Evolutionary conservation across 2,329 filamentous ascomycete genomes (phyloP).

Genomic region (Fusarium sp.): DNA sequence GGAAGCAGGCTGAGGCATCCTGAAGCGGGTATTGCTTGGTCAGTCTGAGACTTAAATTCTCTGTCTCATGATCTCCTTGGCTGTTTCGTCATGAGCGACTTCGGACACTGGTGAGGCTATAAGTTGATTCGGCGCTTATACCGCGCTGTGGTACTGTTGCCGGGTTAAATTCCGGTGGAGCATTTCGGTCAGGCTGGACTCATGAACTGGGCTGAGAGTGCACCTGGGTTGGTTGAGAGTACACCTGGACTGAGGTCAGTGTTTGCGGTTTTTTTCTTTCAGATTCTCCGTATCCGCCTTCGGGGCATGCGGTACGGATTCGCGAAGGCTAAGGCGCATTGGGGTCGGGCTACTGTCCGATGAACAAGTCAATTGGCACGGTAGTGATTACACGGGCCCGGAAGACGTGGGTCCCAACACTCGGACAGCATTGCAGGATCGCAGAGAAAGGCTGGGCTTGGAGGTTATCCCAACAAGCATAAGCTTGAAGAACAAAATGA

Average conservation of each 20-base stretch:
- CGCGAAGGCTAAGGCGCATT: slow-evolving; percentile 35
- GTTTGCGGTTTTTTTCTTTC: slow-evolving; percentile 41
- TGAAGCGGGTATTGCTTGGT: slow-evolving; percentile 13
- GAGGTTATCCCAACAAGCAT: slow-evolving; percentile 30
- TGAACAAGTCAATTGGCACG: slow-evolving; percentile 42
- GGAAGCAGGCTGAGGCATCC: neutral
- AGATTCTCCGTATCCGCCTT: slow-evolving; percentile 33
- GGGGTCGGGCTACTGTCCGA: slow-evolving; percentile 44
- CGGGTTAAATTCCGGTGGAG: slow-evolving; percentile 41
- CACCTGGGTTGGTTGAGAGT: slow-evolving; percentile 22
- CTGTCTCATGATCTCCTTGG: slow-evolving; percentile 8
- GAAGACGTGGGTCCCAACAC: slow-evolving; percentile 37
- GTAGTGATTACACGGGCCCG: slow-evolving; percentile 39
- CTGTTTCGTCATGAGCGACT: slow-evolving; percentile 37
- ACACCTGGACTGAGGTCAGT: slow-evolving; percentile 25
- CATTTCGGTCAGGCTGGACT: slow-evolving; percentile 4
- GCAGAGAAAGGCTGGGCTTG: slow-evolving; percentile 10
- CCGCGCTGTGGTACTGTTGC: slow-evolving; percentile 32
- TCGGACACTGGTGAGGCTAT: slow-evolving; percentile 38
- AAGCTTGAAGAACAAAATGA: slow-evolving; percentile 5
- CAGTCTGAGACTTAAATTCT: neutral
- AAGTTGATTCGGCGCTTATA: slow-evolving; percentile 34
- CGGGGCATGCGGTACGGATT: slow-evolving; percentile 36
- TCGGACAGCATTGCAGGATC: slow-evolving; percentile 27
- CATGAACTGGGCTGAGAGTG: slow-evolving; percentile 17